These are phyloP conservation scores for Phytophthora fragariae DNA, from an alignment of 352 stramenopile species.

Conservation along the genomic window DNA sequence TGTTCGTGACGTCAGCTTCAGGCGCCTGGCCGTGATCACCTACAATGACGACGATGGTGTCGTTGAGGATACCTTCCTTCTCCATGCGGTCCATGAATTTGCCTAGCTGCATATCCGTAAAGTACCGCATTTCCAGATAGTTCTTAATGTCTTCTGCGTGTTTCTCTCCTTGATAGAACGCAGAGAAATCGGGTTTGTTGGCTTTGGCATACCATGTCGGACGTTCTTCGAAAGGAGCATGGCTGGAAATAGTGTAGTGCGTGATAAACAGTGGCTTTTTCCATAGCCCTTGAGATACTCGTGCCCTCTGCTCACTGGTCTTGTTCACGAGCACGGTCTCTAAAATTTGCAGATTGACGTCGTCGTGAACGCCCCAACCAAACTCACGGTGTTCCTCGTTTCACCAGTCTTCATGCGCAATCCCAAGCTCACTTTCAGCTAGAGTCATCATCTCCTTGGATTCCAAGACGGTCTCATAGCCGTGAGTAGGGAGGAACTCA, in stretches of 20 bases:
- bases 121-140: conserved; percentile 70
- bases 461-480: conserved; percentile 49
- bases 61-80: conserved; percentile 50
- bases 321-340: conserved; percentile 53
- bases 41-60: conserved; percentile 65
- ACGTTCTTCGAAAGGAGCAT: conserved; percentile 39
- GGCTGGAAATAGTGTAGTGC: conserved; percentile 71
- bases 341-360: conserved; percentile 52
- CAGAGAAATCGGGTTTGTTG: conserved; percentile 57
- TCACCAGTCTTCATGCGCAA: conserved; percentile 43
- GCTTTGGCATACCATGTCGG: conserved; percentile 52
- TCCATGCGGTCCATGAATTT: conserved; percentile 61
- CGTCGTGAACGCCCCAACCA: conserved; percentile 59
- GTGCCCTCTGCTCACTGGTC: conserved; percentile 29
- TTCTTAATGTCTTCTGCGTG: conserved; percentile 36
- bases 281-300: conserved; percentile 5
- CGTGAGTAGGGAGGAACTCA: conserved; percentile 51
- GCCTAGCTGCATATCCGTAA: conserved; percentile 56
- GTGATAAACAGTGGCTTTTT: conserved; percentile 58
- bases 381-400: conserved; percentile 17
- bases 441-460: conserved; percentile 45
- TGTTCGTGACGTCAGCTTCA: conserved; percentile 49
- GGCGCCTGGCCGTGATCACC: conserved; percentile 65
- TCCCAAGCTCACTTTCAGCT: conserved; percentile 40
- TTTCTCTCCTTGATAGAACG: conserved; percentile 43